Evolutionary conservation across 768 basidiomycete species (phyloP).

Genomic region (Dendrothele bispora): DNA sequence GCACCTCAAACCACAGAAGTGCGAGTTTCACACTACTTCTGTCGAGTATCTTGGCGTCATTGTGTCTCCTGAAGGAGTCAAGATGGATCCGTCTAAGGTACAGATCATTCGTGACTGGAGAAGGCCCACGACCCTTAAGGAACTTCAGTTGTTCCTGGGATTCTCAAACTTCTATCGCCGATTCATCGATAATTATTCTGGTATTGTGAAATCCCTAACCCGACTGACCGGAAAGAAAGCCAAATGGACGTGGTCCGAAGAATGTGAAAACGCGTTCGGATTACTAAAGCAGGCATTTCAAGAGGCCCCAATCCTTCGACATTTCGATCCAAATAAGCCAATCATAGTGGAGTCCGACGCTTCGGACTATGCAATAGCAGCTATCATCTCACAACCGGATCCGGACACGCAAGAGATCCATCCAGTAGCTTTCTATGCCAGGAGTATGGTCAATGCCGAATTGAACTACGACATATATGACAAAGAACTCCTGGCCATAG

Average conservation of each 20-base stretch:
- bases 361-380: constrained; percentile 32
- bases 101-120: constrained; percentile 38
- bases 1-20: constrained; percentile 35
- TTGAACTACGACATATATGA: constrained; percentile 27
- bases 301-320: constrained; percentile 23
- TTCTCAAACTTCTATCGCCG: constrained; percentile 38
- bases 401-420: constrained; percentile 44
- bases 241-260: constrained; percentile 22
- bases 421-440: constrained; percentile 39
- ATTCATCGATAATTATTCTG: constrained; percentile 33
- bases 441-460: too few relatives aligned
- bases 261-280: constrained; percentile 24
- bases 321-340: constrained; percentile 12
- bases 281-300: constrained; percentile 25
- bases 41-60: constrained; percentile 34
- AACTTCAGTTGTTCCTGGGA: constrained; percentile 40
- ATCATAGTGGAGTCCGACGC: constrained; percentile 29
- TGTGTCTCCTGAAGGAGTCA: constrained; percentile 21
- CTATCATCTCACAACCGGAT: constrained; percentile 31
- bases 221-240: constrained; percentile 23
- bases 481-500: too few relatives aligned
- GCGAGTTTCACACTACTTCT: constrained; percentile 22
- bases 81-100: constrained; percentile 40
- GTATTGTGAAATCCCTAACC: constrained; percentile 26
- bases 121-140: constrained; percentile 24